These are phyloP conservation scores for Metschnikowia peoriensis DNA, from an alignment of 805 yeast species.

Conservation along the genomic window DNA sequence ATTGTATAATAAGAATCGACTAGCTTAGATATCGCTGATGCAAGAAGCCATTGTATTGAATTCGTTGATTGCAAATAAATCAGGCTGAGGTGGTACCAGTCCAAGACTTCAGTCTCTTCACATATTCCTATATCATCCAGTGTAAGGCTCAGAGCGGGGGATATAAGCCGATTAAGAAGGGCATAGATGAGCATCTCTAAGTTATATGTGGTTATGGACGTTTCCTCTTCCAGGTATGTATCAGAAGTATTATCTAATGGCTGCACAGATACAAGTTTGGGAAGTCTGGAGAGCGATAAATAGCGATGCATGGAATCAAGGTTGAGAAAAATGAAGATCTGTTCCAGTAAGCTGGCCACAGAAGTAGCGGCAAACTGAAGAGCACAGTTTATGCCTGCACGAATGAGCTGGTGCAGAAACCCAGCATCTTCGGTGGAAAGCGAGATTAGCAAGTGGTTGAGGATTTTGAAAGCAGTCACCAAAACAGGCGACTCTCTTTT, in stretches of 20 bases:
- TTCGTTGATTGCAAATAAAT: conserved; percentile 22
- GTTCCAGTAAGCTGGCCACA: conserved; percentile 41
- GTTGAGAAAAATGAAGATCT: conserved; percentile 39
- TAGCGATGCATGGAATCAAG: conserved; percentile 39
- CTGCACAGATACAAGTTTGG: conserved; percentile 25
- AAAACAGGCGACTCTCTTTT: conserved; percentile 25
- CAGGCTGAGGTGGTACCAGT: conserved; percentile 28
- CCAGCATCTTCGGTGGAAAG: conserved; percentile 40
- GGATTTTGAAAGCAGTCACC: conserved; percentile 34
- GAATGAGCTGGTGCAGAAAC: conserved; percentile 36
- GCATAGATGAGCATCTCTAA: conserved; percentile 24
- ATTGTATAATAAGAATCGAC: conserved; percentile 29
- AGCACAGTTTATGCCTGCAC: conserved; percentile 37
- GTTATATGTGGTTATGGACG: conserved; percentile 17
- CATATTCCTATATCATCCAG: conserved; percentile 15
- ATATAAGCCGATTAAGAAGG: conserved; percentile 18
- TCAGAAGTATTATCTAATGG: conserved; percentile 4
- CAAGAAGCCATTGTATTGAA: conserved; percentile 40
- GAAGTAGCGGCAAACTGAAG: conserved; percentile 39
- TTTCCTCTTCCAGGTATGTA: not conserved
- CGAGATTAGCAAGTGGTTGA: conserved; percentile 45
- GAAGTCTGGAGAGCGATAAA: conserved; percentile 26
- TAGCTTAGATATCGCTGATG: conserved; percentile 34
- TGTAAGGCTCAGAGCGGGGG: conserved; percentile 13
- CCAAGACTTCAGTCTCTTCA: not conserved